These are phyloP conservation scores for Pichia terricola DNA, from an alignment of 1,139 yeast species.

Conservation along the genomic window DNA sequence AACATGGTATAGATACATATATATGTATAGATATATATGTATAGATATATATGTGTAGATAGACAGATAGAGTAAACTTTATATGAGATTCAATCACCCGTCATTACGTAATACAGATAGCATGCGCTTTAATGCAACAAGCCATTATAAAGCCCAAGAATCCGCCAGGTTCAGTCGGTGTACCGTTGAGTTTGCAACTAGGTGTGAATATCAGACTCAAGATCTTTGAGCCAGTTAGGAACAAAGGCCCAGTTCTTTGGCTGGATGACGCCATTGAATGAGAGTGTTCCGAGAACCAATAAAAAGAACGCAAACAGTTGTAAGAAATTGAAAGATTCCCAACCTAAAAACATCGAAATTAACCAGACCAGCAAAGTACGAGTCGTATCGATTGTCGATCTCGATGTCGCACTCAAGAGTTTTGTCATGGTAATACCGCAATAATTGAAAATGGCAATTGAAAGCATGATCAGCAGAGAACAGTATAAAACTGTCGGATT, in stretches of 20 bases:
- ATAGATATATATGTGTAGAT: no score
- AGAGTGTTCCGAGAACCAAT: constrained; percentile 63
- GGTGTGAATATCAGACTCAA: constrained; percentile 9
- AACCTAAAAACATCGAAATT: constrained; percentile 63
- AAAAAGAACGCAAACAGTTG: constrained; percentile 59
- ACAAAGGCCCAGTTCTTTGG: constrained; percentile 33
- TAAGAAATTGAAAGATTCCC: constrained; percentile 59
- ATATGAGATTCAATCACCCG: no score
- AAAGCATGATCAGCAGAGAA: constrained; percentile 58
- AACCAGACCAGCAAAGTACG: constrained; percentile 72
- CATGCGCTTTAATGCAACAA: no score
- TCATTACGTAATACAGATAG: no score
- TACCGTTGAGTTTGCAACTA: background rate
- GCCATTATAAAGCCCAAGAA: no score
- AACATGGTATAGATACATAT: no score
- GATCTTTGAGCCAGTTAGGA: constrained; percentile 35
- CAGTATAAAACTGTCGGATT: constrained; percentile 36
- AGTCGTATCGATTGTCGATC: constrained; percentile 74
- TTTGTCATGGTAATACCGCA: constrained; percentile 67
- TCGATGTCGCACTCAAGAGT: constrained; percentile 60
- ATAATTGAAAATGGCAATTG: constrained; percentile 64
- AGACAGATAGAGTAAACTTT: no score
- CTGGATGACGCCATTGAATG: constrained; percentile 61
- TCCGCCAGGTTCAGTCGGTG: no score
- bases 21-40: no score